Base-by-base conservation (phyloP, 306 rosid genomes). In the Sindora glabra region DNA sequence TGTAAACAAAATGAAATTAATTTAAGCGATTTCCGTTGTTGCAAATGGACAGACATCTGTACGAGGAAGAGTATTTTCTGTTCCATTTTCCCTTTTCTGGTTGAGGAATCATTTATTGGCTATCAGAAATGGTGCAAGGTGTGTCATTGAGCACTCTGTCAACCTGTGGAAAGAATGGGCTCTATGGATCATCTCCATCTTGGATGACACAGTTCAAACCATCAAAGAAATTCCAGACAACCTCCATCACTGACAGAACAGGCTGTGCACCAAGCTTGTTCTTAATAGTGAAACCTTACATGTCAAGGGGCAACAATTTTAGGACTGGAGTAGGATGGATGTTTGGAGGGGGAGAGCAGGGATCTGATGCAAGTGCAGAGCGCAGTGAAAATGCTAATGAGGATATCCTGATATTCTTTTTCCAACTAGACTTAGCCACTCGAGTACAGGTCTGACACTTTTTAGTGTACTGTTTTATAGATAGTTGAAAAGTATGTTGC, bases 331-430 rank as follows among this genome's bases (percentile, higher is more conserved):
- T 92, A 36, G 95, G 85, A 17, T 88, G 98, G 98, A 77, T 77
- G 59, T 91, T 91, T 59, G 69, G 73, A 68, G 83, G 96, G 60
- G 84, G 95, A 39, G 96, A 80, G 29, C 78, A 56, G 45, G 81
- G 68, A 44, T 68, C 56, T 73, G 91, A 80, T 74, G 90, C 95
- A 44, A 77, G 77, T 71, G 65, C 71, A 3, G 96, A 91, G 79
- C 87, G 73, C 34, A 91, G 98, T 41, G 96, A 88, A 74, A 88
- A 78, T 62, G 89, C 95, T 42, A 88, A 85, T 74, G 94, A 91
- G 72, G 87, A 79, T 80, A 81, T 91, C 25, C 79, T 91, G 84
- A 62, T 88, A 69, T 88, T 91, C 83, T 88, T 88, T 67, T 91
- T 91, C 69, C 95, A 81, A 76, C 60, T 88, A 7, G 98, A 91